phyloP scores from a whole-genome alignment of 805 yeast genomes.

The Starmerella kuoi region DNA sequence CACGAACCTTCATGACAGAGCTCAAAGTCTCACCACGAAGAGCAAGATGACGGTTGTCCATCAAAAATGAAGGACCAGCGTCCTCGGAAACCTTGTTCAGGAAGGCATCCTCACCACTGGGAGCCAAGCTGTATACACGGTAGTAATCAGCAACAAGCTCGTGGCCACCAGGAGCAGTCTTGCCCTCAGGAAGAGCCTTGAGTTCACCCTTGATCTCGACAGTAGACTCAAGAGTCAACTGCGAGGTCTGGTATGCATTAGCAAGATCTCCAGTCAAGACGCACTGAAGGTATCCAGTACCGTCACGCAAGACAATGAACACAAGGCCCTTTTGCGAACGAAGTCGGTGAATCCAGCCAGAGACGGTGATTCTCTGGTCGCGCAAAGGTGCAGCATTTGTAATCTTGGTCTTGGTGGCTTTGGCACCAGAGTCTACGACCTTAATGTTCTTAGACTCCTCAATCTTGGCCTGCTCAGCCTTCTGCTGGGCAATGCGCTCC shows the following conservation, averaged over 20 bases:
- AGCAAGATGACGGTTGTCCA: slow-evolving; percentile 93
- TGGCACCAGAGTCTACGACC: slow-evolving; percentile 59
- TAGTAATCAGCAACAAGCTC: slow-evolving; percentile 87
- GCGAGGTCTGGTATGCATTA: slow-evolving; percentile 70
- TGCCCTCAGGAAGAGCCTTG: slow-evolving; percentile 83
- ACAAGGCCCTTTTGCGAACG: slow-evolving; percentile 86
- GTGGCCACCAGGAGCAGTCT: slow-evolving; percentile 94
- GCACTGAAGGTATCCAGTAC: slow-evolving; percentile 80
- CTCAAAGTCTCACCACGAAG: slow-evolving; percentile 90
- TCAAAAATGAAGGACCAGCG: slow-evolving; percentile 81
- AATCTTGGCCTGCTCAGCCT: slow-evolving; percentile 59
- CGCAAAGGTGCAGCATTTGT: slow-evolving; percentile 40
- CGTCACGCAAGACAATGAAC: slow-evolving; percentile 88
- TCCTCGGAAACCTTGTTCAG: slow-evolving; percentile 88
- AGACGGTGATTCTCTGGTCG: slow-evolving; percentile 60
- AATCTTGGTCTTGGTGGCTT: slow-evolving; percentile 63
- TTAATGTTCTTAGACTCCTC: slow-evolving; percentile 69
- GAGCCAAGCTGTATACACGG: slow-evolving; percentile 83
- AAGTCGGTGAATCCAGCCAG: slow-evolving; percentile 95
- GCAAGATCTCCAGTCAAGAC: slow-evolving; percentile 87
- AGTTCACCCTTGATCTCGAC: slow-evolving; percentile 69
- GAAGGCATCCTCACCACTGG: slow-evolving; percentile 90
- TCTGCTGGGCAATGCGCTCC: slow-evolving; percentile 40
- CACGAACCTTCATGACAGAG: slow-evolving; percentile 90
- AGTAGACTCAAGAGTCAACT: slow-evolving; percentile 80